These are phyloP conservation scores for Cladophialophora chaetospira DNA, from an alignment of 2,329 filamentous ascomycete species.

Conservation along the genomic window DNA sequence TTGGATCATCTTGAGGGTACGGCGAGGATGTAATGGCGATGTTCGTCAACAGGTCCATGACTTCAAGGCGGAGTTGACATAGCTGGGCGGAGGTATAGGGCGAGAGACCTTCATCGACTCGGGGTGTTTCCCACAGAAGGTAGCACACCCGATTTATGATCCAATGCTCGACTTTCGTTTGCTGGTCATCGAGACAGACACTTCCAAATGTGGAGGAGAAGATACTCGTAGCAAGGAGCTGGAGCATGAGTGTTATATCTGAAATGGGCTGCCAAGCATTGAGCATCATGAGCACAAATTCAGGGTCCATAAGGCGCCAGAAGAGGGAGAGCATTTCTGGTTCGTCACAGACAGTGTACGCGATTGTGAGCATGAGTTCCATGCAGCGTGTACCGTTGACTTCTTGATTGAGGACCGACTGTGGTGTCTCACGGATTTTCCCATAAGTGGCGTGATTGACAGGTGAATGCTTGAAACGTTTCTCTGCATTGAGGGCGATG, in stretches of 20 bases:
- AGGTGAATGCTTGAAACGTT: slow-evolving; percentile 50
- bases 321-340: slow-evolving; percentile 47
- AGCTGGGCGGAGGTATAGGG: slow-evolving; percentile 40
- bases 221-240: slow-evolving; percentile 58
- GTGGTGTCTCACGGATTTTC: slow-evolving; percentile 44
- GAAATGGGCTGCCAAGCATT: slow-evolving; percentile 59
- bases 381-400: slow-evolving; percentile 59
- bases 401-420: slow-evolving; percentile 46
- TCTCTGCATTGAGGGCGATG: slow-evolving; percentile 58
- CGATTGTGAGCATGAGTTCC: slow-evolving; percentile 56
- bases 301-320: slow-evolving; percentile 59
- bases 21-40: slow-evolving; percentile 43
- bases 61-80: slow-evolving; percentile 45
- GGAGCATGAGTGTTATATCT: slow-evolving; percentile 58
- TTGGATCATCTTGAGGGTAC: slow-evolving; percentile 62
- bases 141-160: slow-evolving; percentile 60
- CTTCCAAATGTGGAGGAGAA: slow-evolving; percentile 57
- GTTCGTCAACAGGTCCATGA: slow-evolving; percentile 46
- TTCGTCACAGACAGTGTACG: slow-evolving; percentile 47
- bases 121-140: slow-evolving; percentile 58
- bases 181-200: slow-evolving; percentile 47
- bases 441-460: slow-evolving; percentile 44
- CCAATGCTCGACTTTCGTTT: slow-evolving; percentile 46
- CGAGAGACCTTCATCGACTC: slow-evolving; percentile 46
- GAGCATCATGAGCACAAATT: slow-evolving; percentile 62